These are phyloP conservation scores for Monosporascus sp. DNA, from an alignment of 2,329 filamentous ascomycete species.

Conservation along the genomic window DNA sequence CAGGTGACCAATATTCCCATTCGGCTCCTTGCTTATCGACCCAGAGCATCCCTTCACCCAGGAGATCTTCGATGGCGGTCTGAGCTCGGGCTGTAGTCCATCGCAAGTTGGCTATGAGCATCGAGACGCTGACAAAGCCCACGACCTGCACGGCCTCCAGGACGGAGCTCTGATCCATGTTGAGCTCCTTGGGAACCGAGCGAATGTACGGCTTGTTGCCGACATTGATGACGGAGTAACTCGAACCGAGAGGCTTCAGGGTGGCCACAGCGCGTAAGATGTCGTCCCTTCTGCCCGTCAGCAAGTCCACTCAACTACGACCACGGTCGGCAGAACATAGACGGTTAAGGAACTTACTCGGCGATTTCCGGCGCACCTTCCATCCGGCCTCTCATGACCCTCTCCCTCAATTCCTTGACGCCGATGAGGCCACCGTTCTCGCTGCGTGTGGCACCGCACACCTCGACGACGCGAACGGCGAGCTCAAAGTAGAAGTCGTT, in stretches of 20 bases:
- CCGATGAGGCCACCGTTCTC: conserved; percentile 93
- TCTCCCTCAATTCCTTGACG: conserved; percentile 71
- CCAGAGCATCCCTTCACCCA: conserved; percentile 89
- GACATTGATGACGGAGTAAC: conserved; percentile 79
- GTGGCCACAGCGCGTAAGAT: conserved; percentile 84
- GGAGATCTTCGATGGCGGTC: conserved; percentile 84
- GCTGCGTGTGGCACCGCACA: conserved; percentile 76
- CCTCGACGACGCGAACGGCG: conserved; percentile 89
- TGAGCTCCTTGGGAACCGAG: conserved; percentile 90
- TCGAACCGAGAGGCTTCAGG: conserved; percentile 78
- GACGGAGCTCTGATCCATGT: conserved; percentile 87
- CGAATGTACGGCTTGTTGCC: conserved; percentile 83
- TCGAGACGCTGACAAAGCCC: conserved; percentile 83
- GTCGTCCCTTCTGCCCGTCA: conserved; percentile 60
- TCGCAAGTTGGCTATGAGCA: conserved; percentile 78
- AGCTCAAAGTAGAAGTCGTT: conserved; percentile 99
- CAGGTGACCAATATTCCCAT: conserved; percentile 90
- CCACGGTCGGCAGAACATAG: not conserved
- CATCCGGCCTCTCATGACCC: conserved; percentile 65
- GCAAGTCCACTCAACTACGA: not conserved
- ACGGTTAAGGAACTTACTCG: conserved; percentile 48
- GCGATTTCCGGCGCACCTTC: conserved; percentile 75
- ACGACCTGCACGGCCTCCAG: conserved; percentile 86
- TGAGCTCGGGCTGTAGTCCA: conserved; percentile 83
- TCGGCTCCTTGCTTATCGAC: conserved; percentile 80